phyloP scores from a whole-genome alignment of 2,329 filamentous ascomycete species.

The Colletotrichum aenigma region DNA sequence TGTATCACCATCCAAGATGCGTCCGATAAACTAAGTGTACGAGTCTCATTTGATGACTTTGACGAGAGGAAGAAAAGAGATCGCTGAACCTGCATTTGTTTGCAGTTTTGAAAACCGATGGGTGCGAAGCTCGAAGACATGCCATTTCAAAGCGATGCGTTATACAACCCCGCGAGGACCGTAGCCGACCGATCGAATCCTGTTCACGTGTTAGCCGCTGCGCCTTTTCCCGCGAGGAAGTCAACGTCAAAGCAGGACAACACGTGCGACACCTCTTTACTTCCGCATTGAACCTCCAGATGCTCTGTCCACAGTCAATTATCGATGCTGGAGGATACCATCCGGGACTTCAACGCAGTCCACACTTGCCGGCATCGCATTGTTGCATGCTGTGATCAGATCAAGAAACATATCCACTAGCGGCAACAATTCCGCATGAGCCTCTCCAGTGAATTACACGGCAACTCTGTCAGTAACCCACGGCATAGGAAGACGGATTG shows the following conservation, averaged over 20 bases:
- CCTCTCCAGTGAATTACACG: background rate
- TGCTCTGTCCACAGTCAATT: background rate
- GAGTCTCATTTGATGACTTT: background rate
- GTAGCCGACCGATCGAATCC: background rate
- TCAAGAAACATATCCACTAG: background rate
- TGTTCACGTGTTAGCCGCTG: background rate
- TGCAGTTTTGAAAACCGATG: background rate
- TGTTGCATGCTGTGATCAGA: background rate
- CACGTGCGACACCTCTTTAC: background rate
- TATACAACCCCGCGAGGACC: background rate
- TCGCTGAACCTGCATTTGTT: background rate
- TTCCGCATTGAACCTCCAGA: background rate
- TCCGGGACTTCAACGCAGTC: background rate
- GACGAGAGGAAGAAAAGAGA: background rate
- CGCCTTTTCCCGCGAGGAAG: background rate
- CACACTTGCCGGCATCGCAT: background rate
- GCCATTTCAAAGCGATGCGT: background rate
- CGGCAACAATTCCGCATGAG: background rate
- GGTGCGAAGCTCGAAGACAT: background rate
- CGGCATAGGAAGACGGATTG: background rate
- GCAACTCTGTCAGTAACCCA: background rate
- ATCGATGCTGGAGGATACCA: background rate
- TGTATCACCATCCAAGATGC: background rate
- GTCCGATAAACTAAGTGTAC: background rate
- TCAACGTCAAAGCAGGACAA: background rate